phyloP scores from a whole-genome alignment of 805 yeast genomes.

The Pichia rugopelliculosa region DNA sequence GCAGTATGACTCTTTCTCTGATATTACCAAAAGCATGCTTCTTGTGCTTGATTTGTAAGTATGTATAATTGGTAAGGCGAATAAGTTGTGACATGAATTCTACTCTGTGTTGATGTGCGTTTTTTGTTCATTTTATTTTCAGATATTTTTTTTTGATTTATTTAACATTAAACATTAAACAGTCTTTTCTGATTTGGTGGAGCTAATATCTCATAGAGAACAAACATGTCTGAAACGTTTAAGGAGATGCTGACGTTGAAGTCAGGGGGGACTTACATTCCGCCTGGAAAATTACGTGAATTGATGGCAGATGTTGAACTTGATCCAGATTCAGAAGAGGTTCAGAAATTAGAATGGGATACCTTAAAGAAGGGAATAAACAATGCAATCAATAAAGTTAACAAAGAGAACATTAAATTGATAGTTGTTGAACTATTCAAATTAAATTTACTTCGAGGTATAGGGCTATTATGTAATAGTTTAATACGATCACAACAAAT shows the following conservation, averaged over 20 bases:
- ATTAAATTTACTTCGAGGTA: slow-evolving; percentile 52
- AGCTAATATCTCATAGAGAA: not conserved
- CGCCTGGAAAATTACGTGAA: slow-evolving; percentile 44
- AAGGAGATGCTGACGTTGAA: slow-evolving; percentile 31
- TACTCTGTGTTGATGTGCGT: not conserved
- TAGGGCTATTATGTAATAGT: slow-evolving; percentile 51
- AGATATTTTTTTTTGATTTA: too few relatives aligned
- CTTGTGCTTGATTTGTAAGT: not conserved
- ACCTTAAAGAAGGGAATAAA: slow-evolving; percentile 40
- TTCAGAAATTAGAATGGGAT: slow-evolving; percentile 55
- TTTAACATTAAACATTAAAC: too few relatives aligned
- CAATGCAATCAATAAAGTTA: slow-evolving; percentile 40
- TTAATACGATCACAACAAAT: slow-evolving; percentile 47
- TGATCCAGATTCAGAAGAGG: slow-evolving; percentile 26
- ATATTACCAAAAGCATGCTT: slow-evolving; percentile 3
- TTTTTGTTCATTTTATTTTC: not conserved
- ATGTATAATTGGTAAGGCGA: too few relatives aligned
- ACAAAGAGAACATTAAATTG: slow-evolving; percentile 39
- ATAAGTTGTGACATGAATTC: not conserved
- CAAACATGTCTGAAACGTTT: slow-evolving; percentile 21
- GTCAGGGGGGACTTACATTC: slow-evolving; percentile 44
- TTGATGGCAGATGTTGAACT: slow-evolving; percentile 26
- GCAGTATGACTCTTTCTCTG: not conserved
- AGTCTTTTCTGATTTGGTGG: too few relatives aligned
- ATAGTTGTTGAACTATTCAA: slow-evolving; percentile 44